A percentile compares a stretch with the other conserved stretches of the same genome.
These are phyloP conservation scores for Pycnococcus provasolii DNA, from an alignment of 139 green algal genomes.

Conservation along the genomic window DNA sequence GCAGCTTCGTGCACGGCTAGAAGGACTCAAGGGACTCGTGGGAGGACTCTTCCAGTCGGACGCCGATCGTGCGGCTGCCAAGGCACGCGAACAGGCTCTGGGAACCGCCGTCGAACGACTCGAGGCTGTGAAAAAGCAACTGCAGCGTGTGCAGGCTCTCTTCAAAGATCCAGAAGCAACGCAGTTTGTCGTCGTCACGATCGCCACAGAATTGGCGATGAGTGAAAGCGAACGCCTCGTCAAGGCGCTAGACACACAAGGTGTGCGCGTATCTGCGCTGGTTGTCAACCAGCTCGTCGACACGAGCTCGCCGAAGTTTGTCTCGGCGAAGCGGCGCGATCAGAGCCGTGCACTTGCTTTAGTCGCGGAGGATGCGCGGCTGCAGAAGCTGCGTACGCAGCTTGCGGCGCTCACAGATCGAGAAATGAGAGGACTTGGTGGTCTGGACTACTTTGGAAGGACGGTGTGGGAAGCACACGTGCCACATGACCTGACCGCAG, in stretches of 20 bases:
- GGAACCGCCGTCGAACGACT: constrained; percentile 37
- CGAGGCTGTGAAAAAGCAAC: constrained; percentile 46
- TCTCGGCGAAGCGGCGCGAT: too few species aligned
- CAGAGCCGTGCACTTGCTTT: too few species aligned
- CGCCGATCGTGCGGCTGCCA: constrained; percentile 4
- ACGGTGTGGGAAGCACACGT: too few species aligned
- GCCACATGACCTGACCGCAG: too few species aligned
- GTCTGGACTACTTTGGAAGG: too few species aligned
- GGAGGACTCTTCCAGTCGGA: constrained; percentile 58
- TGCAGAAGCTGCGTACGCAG: too few species aligned
- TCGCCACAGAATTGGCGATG: constrained; percentile 91
- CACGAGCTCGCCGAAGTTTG: too few species aligned
- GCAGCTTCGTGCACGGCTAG: constrained; percentile 48
- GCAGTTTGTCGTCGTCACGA: constrained; percentile 95
- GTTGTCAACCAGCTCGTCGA: constrained; percentile 82
- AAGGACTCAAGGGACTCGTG: constrained; percentile 36
- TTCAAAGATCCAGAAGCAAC: constrained; percentile 77
- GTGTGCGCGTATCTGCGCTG: constrained; percentile 72
- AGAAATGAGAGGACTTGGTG: too few species aligned
- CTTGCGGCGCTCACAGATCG: too few species aligned
- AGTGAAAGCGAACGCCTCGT: constrained; percentile 74
- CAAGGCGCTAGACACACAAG: constrained; percentile 50
- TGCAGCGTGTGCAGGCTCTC: constrained; percentile 72
- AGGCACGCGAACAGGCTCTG: too few species aligned
- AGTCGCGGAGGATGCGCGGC: too few species aligned